A percentile compares a stretch with the other conserved stretches of the same genome.
Conservation (phyloP, 352 stramenopile species). For the Pythium sukuiense region DNA sequence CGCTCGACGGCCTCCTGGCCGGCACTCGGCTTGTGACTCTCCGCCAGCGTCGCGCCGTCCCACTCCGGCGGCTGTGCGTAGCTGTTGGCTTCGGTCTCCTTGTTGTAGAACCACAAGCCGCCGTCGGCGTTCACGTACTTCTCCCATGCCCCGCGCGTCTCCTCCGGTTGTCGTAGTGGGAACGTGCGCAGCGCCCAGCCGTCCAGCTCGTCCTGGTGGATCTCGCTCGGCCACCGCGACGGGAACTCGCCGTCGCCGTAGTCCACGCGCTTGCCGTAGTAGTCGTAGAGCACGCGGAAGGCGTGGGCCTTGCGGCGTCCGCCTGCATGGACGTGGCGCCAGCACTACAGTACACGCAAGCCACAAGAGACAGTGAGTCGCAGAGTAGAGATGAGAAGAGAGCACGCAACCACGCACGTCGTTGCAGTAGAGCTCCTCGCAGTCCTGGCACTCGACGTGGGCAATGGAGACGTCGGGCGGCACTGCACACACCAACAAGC, state of each 20-base stretch:
- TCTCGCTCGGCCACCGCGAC: slow-evolving; percentile 87
- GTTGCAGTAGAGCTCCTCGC: slow-evolving; percentile 88
- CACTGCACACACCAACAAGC: slow-evolving; percentile 7
- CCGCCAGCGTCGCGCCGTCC: slow-evolving; percentile 27
- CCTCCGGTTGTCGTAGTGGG: slow-evolving; percentile 40
- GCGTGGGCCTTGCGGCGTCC: slow-evolving; percentile 74
- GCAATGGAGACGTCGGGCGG: slow-evolving; percentile 38
- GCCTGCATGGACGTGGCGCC: slow-evolving; percentile 81
- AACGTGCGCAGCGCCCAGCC: slow-evolving; percentile 73
- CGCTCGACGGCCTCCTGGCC: slow-evolving; percentile 14
- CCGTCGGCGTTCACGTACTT: slow-evolving; percentile 51
- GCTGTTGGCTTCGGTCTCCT: slow-evolving; percentile 52
- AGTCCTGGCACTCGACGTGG: slow-evolving; percentile 87
- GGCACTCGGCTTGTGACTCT: slow-evolving; percentile 7
- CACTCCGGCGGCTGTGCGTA: slow-evolving; percentile 40
- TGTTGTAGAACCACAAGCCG: slow-evolving; percentile 76
- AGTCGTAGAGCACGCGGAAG: slow-evolving; percentile 91
- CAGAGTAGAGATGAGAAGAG: neutral
- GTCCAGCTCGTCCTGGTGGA: slow-evolving; percentile 86
- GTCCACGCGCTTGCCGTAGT: slow-evolving; percentile 89
- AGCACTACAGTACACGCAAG: slow-evolving; percentile 58
- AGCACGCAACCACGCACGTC: slow-evolving; percentile 32
- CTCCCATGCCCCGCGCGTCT: slow-evolving; percentile 55
- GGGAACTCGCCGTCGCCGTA: slow-evolving; percentile 91
- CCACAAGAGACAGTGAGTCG: neutral